A percentile compares a stretch with the other conserved stretches of the same genome.
Evolutionary conservation across 148 eudicot species (phyloP).

Genomic region (Arctostaphylos glauca): DNA sequence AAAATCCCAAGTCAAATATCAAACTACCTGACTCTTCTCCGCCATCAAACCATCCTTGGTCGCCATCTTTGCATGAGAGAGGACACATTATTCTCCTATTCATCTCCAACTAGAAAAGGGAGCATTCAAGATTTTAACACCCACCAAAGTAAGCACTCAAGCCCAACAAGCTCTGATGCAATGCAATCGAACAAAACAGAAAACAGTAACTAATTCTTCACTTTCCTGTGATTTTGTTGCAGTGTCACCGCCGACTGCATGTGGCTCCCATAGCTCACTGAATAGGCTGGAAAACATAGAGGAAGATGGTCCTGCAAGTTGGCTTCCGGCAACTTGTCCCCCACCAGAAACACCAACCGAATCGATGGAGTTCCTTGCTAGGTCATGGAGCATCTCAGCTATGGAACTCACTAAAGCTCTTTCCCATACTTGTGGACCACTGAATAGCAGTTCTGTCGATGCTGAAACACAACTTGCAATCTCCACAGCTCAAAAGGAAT

Average conservation of each 20-base stretch:
- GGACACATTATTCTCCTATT: background rate
- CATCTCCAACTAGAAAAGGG: background rate
- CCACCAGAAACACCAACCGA: conserved; percentile 80
- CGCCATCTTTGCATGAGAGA: conserved; percentile 15
- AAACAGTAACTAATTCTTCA: background rate
- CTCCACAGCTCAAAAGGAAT: conserved; percentile 31
- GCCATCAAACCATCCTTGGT: background rate
- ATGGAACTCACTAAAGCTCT: conserved; percentile 72
- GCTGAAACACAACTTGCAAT: conserved; percentile 19
- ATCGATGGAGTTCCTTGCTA: conserved; percentile 81
- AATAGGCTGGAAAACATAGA: conserved; percentile 64
- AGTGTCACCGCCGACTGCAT: conserved; percentile 23
- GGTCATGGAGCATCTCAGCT: conserved; percentile 95
- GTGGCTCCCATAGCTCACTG: conserved; percentile 18
- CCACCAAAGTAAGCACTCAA: background rate
- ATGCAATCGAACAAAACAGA: background rate
- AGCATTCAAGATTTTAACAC: background rate
- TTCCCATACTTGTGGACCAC: conserved; percentile 26
- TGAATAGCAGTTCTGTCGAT: conserved; percentile 23
- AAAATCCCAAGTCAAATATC: background rate
- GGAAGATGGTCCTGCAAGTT: conserved; percentile 50
- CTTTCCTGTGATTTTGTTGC: conserved; percentile 9
- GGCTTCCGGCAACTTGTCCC: conserved; percentile 55
- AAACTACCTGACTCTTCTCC: background rate
- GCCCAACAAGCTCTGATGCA: background rate